A percentile compares a stretch with the other conserved stretches of the same genome.
phyloP scores from a whole-genome alignment of 1,139 yeast species.

The Arxiozyma telluris region DNA sequence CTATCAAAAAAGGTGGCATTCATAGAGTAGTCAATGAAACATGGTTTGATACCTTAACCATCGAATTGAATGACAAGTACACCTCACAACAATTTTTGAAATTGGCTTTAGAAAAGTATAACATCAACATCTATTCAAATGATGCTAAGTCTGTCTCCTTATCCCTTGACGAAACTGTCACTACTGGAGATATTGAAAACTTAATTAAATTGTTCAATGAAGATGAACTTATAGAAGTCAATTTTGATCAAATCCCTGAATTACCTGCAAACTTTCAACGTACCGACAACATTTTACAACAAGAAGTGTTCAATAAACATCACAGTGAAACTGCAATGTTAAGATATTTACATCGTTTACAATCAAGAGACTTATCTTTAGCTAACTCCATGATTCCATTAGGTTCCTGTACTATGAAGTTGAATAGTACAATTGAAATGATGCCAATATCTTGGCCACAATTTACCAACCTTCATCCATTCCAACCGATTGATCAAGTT shows the following conservation, averaged over 20 bases:
- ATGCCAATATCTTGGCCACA: slow-evolving; percentile 92
- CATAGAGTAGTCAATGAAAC: slow-evolving; percentile 40
- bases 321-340: slow-evolving; percentile 94
- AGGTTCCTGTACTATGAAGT: slow-evolving; percentile 97
- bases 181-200: slow-evolving; percentile 48
- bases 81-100: slow-evolving; percentile 49
- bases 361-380: slow-evolving; percentile 80
- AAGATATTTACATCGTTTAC: slow-evolving; percentile 78
- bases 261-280: slow-evolving; percentile 51
- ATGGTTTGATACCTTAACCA: slow-evolving; percentile 85
- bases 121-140: slow-evolving; percentile 70
- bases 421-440: slow-evolving; percentile 94
- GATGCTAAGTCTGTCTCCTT: slow-evolving; percentile 56
- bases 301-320: slow-evolving; percentile 75
- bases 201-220: slow-evolving; percentile 54
- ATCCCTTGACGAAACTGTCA: slow-evolving; percentile 80
- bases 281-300: slow-evolving; percentile 53
- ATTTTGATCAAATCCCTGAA: slow-evolving; percentile 24
- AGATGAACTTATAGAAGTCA: slow-evolving; percentile 9
- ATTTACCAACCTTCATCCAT: slow-evolving; percentile 80
- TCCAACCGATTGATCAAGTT: slow-evolving; percentile 83
- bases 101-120: slow-evolving; percentile 50
- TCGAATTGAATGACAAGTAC: slow-evolving; percentile 41
- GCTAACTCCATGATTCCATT: slow-evolving; percentile 96
- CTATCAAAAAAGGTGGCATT: slow-evolving; percentile 36